Conservation (phyloP, 495 filamentous ascomycete genomes). For the Usnea hakonensis region DNA sequence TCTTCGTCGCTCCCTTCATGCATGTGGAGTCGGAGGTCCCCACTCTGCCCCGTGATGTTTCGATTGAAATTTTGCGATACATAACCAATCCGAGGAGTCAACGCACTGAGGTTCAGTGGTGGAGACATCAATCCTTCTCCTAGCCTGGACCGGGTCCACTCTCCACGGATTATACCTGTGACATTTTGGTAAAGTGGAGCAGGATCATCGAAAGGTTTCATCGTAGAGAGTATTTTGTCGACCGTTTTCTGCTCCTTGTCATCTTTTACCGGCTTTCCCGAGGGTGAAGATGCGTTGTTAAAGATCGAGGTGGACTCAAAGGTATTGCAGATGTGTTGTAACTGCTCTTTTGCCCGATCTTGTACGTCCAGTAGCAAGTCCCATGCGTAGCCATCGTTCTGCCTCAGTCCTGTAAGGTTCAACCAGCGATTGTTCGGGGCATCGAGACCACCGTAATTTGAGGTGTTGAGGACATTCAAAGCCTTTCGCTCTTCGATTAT, state of each 20-base stretch:
- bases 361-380: constrained; percentile 48
- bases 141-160: constrained; percentile 55
- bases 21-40: constrained; percentile 40
- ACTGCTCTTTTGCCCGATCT: constrained; percentile 45
- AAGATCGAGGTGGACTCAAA: constrained; percentile 24
- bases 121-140: constrained; percentile 13
- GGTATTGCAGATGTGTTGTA: constrained; percentile 39
- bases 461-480: constrained; percentile 59
- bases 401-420: constrained; percentile 68
- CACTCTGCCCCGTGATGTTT: constrained; percentile 56
- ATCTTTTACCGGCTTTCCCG: constrained; percentile 18
- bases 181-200: constrained; percentile 68
- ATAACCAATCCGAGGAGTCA: constrained; percentile 42
- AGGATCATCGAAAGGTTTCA: constrained; percentile 37
- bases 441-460: constrained; percentile 67
- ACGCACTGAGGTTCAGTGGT: constrained; percentile 45
- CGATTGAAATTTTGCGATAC: constrained; percentile 52
- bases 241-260: constrained; percentile 29
- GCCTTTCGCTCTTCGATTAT: constrained; percentile 47
- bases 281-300: constrained; percentile 19
- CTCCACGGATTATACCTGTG: constrained; percentile 65
- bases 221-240: constrained; percentile 37
- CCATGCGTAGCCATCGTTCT: constrained; percentile 71
- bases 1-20: constrained; percentile 34
- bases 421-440: constrained; percentile 53